Evolutionary conservation across 352 stramenopile genomes (phyloP), one percentile per base, ranked within the genome.

Genomic region (Pythium periplocum): DNA sequence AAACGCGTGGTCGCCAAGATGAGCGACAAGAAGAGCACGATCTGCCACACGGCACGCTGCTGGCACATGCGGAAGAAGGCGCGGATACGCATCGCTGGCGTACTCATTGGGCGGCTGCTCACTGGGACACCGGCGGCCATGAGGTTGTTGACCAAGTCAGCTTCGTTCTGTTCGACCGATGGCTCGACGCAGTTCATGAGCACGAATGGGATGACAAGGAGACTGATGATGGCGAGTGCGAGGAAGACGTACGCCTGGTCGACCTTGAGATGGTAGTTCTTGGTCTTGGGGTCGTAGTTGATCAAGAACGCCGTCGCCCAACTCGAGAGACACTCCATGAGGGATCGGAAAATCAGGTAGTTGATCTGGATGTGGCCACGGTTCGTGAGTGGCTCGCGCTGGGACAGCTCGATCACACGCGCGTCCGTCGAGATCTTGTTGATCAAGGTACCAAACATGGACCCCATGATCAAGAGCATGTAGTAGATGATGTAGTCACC

Each of bases 361-460:
- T 87, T 83, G 60, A 87, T 89, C 71, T 95, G 84, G 10, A 87
- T 67, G 26, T 69, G 73, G 32, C 84, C 85, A 9, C 82, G 80
- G 4, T 65, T 75, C 26, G 64, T 79, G 37, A 90, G 70, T 8
- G 80, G 71, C 64, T 95, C 85, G 26, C 76, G 71, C 59, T 93
- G 82, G 34, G 81, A 90, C 26, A 92, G 55, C 59, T 93, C 79
- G 50, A 95, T 89, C 43, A 89, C 62, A 43, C 81, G 82, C 32
- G 83, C 77, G 62, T 96, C 85, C 34, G 77, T 85, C 41, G 82
- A 80, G 50, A 96, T 82, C 62, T 96, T 93, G 48, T 73, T 78
- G 61, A 95, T 69, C 56, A 95, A 83, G 36, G 87, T 93, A 42
- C 86, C 87, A 45, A 87, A 69, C 26, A 80, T 87, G 3, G 86